Evolutionary conservation across 2,329 filamentous ascomycete genomes (phyloP).

Genomic region (Aspergillus pseudoglaucus): DNA sequence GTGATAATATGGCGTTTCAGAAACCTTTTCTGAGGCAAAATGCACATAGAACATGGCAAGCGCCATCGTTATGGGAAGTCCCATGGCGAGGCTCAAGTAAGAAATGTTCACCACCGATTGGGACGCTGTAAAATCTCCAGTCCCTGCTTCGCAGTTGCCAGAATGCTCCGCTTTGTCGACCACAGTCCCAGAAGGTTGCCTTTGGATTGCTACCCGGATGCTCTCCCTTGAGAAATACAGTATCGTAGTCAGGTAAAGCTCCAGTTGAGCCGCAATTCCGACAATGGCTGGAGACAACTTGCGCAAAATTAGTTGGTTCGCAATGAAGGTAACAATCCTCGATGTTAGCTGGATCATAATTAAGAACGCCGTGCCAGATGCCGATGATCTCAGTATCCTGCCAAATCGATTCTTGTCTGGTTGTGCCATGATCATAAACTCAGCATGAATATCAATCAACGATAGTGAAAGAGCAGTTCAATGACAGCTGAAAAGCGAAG

Average conservation of each 20-base stretch:
- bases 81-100: conserved; percentile 68
- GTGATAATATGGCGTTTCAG: conserved; percentile 57
- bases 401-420: conserved; percentile 12
- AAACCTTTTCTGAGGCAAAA: conserved; percentile 45
- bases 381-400: conserved; percentile 27
- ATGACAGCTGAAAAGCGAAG: no score
- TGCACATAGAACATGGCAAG: conserved; percentile 64
- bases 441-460: background rate
- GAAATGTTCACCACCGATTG: conserved; percentile 86
- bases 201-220: conserved; percentile 81
- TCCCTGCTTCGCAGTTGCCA: conserved; percentile 7
- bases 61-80: conserved; percentile 55
- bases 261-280: conserved; percentile 80
- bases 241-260: conserved; percentile 88
- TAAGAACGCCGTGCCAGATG: conserved; percentile 73
- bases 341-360: conserved; percentile 83
- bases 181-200: conserved; percentile 50
- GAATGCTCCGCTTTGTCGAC: background rate
- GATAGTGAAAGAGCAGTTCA: background rate
- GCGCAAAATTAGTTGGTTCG: conserved; percentile 86
- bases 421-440: conserved; percentile 11
- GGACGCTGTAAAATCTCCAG: conserved; percentile 25
- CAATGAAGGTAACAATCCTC: conserved; percentile 79
- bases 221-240: conserved; percentile 92
- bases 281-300: conserved; percentile 79